These are phyloP conservation scores for Citropsis articulata DNA, from an alignment of 345 rosid genomes.

Conservation along the genomic window DNA sequence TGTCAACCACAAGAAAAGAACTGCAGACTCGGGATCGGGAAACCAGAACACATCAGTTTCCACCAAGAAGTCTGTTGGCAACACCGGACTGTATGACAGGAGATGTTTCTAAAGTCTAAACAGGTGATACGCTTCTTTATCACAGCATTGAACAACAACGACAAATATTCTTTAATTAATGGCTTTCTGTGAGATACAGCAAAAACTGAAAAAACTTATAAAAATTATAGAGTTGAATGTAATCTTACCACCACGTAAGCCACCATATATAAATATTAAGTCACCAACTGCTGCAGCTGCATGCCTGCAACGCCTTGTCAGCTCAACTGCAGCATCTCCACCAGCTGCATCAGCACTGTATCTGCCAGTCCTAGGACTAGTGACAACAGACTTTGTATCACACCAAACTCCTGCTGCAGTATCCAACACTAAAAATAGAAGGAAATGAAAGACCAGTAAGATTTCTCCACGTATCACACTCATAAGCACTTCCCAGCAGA, in stretches of 20 bases:
- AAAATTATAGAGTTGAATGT: slow-evolving; percentile 8
- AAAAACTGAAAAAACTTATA: not conserved
- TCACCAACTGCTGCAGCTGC: slow-evolving; percentile 98
- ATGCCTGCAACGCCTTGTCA: slow-evolving; percentile 99
- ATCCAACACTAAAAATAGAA: slow-evolving; percentile 72
- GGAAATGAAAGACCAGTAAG: slow-evolving; percentile 15
- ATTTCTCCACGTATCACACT: not conserved
- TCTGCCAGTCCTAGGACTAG: slow-evolving; percentile 88
- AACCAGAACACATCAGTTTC: not conserved
- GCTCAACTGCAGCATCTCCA: slow-evolving; percentile 95
- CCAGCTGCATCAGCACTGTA: slow-evolving; percentile 96
- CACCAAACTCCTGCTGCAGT: slow-evolving; percentile 99
- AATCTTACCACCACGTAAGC: slow-evolving; percentile 94
- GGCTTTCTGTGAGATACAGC: not conserved
- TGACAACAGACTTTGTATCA: slow-evolving; percentile 97
- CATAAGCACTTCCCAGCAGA: not conserved
- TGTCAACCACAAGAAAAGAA: not conserved
- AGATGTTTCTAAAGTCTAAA: not conserved
- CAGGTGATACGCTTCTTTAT: not conserved
- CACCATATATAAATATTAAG: slow-evolving; percentile 91
- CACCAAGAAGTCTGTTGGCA: not conserved
- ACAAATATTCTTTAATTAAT: not conserved
- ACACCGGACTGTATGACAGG: not conserved
- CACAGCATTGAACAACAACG: not conserved
- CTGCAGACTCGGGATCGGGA: not conserved